These are phyloP conservation scores for Aspergillus sparsus DNA, from an alignment of 495 filamentous ascomycete species.

Conservation along the genomic window DNA sequence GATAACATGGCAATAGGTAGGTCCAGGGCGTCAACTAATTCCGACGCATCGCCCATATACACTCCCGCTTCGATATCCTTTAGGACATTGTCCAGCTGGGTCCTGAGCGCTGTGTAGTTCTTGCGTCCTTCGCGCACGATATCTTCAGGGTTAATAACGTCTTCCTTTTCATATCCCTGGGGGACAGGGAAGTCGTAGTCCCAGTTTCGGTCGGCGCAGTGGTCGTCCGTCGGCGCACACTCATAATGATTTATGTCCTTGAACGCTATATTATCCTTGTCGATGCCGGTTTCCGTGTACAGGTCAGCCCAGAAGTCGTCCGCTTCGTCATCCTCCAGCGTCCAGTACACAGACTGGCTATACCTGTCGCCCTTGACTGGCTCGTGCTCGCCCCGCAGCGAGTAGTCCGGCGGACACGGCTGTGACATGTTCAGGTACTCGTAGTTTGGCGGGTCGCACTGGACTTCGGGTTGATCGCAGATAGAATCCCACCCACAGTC, in stretches of 20 bases:
- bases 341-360: constrained; percentile 8
- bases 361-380: neutral
- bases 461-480: neutral
- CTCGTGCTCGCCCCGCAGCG: neutral
- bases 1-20: constrained; percentile 9
- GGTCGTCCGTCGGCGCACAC: neutral
- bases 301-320: constrained; percentile 1
- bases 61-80: neutral
- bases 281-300: neutral
- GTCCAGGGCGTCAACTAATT: constrained; percentile 8
- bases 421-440: constrained; percentile 2
- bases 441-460: neutral
- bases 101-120: neutral
- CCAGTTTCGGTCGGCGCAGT: neutral
- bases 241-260: neutral
- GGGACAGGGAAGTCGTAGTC: constrained; percentile 16
- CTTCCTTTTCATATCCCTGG: constrained; percentile 4
- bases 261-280: neutral
- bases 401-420: constrained; percentile 14
- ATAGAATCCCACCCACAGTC: constrained; percentile 1
- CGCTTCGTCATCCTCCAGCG: neutral
- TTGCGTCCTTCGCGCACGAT: neutral
- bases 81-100: neutral
- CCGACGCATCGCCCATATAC: neutral
- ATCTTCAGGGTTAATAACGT: constrained; percentile 13